Conservation (phyloP, 768 basidiomycete genomes). For the Leucosporidium scottii region DNA sequence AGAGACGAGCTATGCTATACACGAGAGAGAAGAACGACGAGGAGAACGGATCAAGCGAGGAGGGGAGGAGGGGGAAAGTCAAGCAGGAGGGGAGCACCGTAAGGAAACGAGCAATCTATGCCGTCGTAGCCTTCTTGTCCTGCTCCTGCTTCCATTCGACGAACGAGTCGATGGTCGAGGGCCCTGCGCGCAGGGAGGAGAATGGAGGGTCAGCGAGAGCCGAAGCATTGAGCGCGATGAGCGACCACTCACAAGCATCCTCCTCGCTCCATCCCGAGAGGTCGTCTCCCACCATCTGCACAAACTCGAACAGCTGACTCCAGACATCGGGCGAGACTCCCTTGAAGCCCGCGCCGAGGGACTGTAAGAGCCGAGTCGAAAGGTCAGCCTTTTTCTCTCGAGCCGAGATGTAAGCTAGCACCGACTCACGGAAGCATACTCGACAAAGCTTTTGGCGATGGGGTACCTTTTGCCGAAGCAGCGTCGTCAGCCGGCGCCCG, state of each 20-base stretch:
- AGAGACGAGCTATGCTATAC: too few species aligned
- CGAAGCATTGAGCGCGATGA: too few species aligned
- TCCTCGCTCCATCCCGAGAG: constrained; percentile 66
- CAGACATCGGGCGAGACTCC: constrained; percentile 78
- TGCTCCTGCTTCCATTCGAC: constrained; percentile 55
- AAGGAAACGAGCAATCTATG: neutral
- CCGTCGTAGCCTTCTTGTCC: neutral
- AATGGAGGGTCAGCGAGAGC: neutral
- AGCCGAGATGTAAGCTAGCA: neutral
- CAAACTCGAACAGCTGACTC: constrained; percentile 74
- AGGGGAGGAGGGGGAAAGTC: too few species aligned
- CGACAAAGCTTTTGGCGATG: constrained; percentile 57
- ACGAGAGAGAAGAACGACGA: too few species aligned
- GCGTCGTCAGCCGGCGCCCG: too few species aligned
- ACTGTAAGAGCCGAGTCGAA: neutral
- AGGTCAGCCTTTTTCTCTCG: neutral
- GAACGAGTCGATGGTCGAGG: constrained; percentile 72
- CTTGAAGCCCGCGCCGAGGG: constrained; percentile 55
- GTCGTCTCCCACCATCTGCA: constrained; percentile 54
- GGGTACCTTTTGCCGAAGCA: constrained; percentile 46
- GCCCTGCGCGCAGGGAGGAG: constrained; percentile 63
- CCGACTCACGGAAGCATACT: constrained; percentile 56
- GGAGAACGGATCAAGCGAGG: too few species aligned
- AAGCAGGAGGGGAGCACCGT: too few species aligned
- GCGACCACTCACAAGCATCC: constrained; percentile 51